These are phyloP conservation scores for Fomitiporia mediterranea DNA, from an alignment of 1,284 basidiomycete species.

Conservation along the genomic window DNA sequence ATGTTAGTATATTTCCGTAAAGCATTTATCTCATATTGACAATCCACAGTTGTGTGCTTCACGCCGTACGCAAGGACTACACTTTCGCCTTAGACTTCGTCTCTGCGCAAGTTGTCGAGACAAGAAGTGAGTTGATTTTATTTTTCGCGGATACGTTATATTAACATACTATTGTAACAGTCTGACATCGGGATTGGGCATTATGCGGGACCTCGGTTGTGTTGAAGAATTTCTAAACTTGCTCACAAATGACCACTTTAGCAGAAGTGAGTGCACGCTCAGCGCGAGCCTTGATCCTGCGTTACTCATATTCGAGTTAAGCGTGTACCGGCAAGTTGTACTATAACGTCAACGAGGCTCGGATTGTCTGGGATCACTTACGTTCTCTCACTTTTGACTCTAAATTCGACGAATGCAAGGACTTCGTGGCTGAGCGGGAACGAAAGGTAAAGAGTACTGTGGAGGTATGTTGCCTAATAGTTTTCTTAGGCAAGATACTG, in stretches of 20 bases:
- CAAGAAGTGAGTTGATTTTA: neutral
- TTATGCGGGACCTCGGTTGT: neutral
- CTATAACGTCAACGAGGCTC: neutral
- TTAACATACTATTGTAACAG: neutral
- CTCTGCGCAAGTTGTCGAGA: slow-evolving; percentile 1
- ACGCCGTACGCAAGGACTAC: neutral
- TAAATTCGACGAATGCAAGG: neutral
- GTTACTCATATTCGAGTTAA: neutral
- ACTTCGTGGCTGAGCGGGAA: neutral
- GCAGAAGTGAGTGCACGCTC: too few species aligned
- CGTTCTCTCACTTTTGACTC: neutral
- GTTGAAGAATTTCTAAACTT: neutral
- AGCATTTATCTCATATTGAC: neutral
- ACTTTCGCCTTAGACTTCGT: neutral
- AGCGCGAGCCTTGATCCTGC: too few species aligned
- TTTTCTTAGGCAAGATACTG: too few species aligned
- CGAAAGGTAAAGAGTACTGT: neutral
- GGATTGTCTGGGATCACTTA: neutral
- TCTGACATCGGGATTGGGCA: neutral
- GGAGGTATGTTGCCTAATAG: neutral
- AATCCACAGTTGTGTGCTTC: neutral
- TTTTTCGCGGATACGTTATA: neutral
- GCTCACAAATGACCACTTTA: neutral
- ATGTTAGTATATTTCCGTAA: slow-evolving; percentile 16
- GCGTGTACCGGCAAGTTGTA: too few species aligned